Evolutionary conservation across 306 rosid species (phyloP), one percentile per base, ranked within the genome.

Genomic region (Cicer arietinum): DNA sequence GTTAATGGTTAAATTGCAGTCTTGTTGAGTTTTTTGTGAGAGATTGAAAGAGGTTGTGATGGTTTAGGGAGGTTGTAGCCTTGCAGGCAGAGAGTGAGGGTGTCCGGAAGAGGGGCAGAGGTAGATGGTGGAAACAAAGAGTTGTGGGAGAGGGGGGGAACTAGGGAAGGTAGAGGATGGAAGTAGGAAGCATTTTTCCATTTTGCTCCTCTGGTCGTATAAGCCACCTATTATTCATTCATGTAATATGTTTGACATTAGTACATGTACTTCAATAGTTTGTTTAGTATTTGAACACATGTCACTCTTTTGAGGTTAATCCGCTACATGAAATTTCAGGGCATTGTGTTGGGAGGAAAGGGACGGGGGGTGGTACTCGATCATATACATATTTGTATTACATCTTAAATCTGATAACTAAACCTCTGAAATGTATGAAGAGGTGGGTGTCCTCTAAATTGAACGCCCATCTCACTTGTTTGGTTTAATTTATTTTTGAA

Each of bases 241-340:
- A 42, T 80, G 68, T 62, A 40, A 63, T 42, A 39, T 63, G 71
- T 66, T 48, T 37, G 45, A 70, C 37, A 35, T 61, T 8, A 56
- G 20, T 13, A 17, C 16, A 7, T 69, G 9, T 46, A 39, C 47
- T 63, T 62, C 11, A 51, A 63, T 45, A 44, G 25, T 39, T 54
- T 62, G 46, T 70, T 76, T 48, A 53, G 43, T 71, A 52, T 62
- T 51, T 62, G 41, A 69, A 52, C 58, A 61, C 44, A 13, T 25
- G 20, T 50, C 66, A 18, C 30, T 57, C 37, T 56, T 53, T 73
- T 25, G 45, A 46, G 70, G 69, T 65, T 54, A 72, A 79, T 53
- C 67, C 37, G 10, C 58, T 20, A 50, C 40, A 11, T 78, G 45
- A 12, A 69, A 39, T 18, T 69, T 48, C 41, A 22, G 72, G 45